These are phyloP conservation scores for Trichosporon inkin DNA, from an alignment of 1,284 basidiomycete species.

Conservation along the genomic window DNA sequence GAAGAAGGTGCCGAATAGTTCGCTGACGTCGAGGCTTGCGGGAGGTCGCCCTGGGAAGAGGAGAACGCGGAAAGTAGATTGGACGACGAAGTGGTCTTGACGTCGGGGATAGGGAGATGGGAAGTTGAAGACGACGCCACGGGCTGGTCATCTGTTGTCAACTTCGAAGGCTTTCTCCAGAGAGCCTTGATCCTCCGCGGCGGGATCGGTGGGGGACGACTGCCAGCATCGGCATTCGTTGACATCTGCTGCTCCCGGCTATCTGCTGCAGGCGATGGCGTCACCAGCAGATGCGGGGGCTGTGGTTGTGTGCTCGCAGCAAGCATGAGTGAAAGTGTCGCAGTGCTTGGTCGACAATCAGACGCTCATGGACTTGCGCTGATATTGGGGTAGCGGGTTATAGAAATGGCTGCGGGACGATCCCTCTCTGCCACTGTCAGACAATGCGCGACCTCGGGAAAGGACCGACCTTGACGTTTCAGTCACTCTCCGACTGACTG, in stretches of 20 bases:
- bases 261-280: not conserved
- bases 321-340: not conserved
- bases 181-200: constrained; percentile 1
- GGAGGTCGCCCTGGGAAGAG: not conserved
- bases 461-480: not conserved
- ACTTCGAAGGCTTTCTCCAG: constrained; percentile 1
- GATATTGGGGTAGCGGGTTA: not conserved
- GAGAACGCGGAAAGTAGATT: not conserved
- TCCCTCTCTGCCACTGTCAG: not conserved
- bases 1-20: not conserved
- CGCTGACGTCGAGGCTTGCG: not conserved
- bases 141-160: not conserved
- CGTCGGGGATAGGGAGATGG: not conserved
- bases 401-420: not conserved
- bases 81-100: not conserved
- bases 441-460: not conserved
- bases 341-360: not conserved
- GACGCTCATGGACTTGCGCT: not conserved
- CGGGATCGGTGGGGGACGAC: not conserved
- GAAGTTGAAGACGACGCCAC: constrained; percentile 1
- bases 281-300: constrained; percentile 7
- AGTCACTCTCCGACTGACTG: not conserved
- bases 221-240: not conserved
- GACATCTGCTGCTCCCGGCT: constrained; percentile 5
- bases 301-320: constrained; percentile 5